Evolutionary conservation across 2,329 filamentous ascomycete species (phyloP), one percentile per base, ranked within the genome.

Genomic region (Diaporthe destruens): DNA sequence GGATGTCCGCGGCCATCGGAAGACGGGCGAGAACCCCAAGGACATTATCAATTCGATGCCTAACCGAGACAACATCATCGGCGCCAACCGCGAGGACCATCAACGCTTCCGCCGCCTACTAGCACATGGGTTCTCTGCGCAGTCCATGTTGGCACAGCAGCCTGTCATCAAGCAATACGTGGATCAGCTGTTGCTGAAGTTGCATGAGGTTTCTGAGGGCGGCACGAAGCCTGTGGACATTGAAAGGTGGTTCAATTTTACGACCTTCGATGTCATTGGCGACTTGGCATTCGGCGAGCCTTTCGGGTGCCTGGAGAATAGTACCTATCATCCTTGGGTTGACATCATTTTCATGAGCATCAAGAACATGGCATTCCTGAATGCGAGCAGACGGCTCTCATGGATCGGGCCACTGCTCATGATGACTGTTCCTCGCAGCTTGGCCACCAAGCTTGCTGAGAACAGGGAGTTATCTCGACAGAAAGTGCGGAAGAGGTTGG

Each of bases 241-340:
- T 39, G 75, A 74, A 34, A 74, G 75, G 23, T 84, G 82, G 82
- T 83, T 77, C 74, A 82, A 82, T 34, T 82, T 77, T 75, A 76
- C 79, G 0, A 80, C 82, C 12, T 84, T 79, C 59, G 78, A 79
- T 72, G 75, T 80, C n/a, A 79, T 81, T 72, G 76, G 77, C 23
- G 75, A 77, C 56, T 75, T 80, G 49, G 80, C 82, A 0, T 85
- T 86, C 74, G 84, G 83, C 9, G 81, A 85, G 66, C 80, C 81
- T 2, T 85, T 84, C 75, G 78, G 78, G n/a, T 80, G 78, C 71
- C 75, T 83, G 3, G 74, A 78, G 53, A 74, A 76, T 54, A 78
- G 77, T 73, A 53, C 42, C 56, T 77, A 76, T 54, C 72, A 77
- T 49, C 77, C 76, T 55, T 83, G 80, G 80, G 75, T 78, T 25